phyloP scores from a whole-genome alignment of 352 stramenopile genomes.

The Phytopythium vexans region DNA sequence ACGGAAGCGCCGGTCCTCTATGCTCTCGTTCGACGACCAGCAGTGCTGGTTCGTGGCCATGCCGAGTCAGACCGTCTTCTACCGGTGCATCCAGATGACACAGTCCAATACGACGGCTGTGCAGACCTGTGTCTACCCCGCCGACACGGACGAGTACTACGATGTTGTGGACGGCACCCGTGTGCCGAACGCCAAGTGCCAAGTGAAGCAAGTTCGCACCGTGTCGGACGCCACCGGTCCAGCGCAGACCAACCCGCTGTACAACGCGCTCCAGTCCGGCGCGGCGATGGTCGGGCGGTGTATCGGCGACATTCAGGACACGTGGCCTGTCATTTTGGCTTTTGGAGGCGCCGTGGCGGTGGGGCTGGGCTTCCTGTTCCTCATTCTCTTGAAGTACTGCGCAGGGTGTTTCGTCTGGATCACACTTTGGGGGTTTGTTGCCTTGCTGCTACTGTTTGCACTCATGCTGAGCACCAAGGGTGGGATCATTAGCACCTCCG shows the following conservation, averaged over 20 bases:
- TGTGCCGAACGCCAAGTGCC: slow-evolving; percentile 61
- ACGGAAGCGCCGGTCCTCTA: slow-evolving; percentile 38
- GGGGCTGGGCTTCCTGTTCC: slow-evolving; percentile 58
- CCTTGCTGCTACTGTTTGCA: slow-evolving; percentile 65
- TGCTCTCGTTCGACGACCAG: slow-evolving; percentile 18
- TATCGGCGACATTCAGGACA: slow-evolving; percentile 69
- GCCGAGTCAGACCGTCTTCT: slow-evolving; percentile 63
- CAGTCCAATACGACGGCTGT: slow-evolving; percentile 54
- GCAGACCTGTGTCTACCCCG: slow-evolving; percentile 70
- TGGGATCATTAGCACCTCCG: slow-evolving; percentile 49
- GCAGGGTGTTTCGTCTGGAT: slow-evolving; percentile 76
- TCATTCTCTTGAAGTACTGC: slow-evolving; percentile 70
- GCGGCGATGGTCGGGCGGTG: slow-evolving; percentile 46
- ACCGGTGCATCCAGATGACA: slow-evolving; percentile 74
- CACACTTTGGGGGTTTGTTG: slow-evolving; percentile 59
- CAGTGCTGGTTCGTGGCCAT: slow-evolving; percentile 73
- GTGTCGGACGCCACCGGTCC: slow-evolving; percentile 49
- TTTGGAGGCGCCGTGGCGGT: slow-evolving; percentile 47
- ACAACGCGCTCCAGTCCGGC: slow-evolving; percentile 55
- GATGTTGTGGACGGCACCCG: slow-evolving; percentile 43
- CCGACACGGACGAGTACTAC: slow-evolving; percentile 67
- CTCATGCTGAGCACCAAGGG: slow-evolving; percentile 75
- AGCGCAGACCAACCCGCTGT: slow-evolving; percentile 71
- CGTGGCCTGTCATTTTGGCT: slow-evolving; percentile 47
- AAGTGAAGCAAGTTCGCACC: slow-evolving; percentile 65